Evolutionary conservation across 225 moss, liverwort and hornwort genomes (phyloP), one percentile per base, ranked within the genome.

Genomic region (Rhytidiadelphus loreus): DNA sequence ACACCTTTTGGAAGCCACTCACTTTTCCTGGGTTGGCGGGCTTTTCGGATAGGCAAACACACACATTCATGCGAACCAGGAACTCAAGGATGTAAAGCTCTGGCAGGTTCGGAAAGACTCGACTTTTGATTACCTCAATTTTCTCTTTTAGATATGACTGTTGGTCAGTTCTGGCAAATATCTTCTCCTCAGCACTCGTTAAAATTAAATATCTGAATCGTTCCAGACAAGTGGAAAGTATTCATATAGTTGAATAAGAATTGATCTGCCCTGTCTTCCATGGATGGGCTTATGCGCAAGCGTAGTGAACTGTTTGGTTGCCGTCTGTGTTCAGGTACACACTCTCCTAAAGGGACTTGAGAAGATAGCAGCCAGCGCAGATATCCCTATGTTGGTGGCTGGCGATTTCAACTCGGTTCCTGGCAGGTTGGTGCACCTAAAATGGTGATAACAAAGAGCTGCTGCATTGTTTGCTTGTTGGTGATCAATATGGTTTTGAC

Each of bases 381-480:
- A 98, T 84, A 98, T 98, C 86, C 98, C 98, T 44, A 98, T 98
- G 98, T 89, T 98, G 89, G 98, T 98, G 71, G 98, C 98, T 85
- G 98, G 98, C 22, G 97, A 98, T 90, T 98, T 98, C 90, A 98
- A 98, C 88, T 97, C 98, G 39, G 93, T 97, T 86, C 98, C 97
- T 83, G 95, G 95, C 92, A 98, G 98, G 98, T 97, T 74, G 53
- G 93, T 92, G 85, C 69, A 87, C 57, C 50, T 56, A 16, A 57
- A 50, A 30, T 61, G 33, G 28, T 66, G 65, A 35, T 89, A 35
- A 81, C 66, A 16, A 66, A 87, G 87, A 64, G 63, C 59, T 62
- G 44, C n/a, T 93, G 93, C 9, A 35, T 81, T 61, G 39, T 66
- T 9, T 58, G 50, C 77, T 35, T 53, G 71, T 65, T 64, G 72